These are phyloP conservation scores for Thecaphora frezii DNA, from an alignment of 1,284 basidiomycete species.

Conservation along the genomic window DNA sequence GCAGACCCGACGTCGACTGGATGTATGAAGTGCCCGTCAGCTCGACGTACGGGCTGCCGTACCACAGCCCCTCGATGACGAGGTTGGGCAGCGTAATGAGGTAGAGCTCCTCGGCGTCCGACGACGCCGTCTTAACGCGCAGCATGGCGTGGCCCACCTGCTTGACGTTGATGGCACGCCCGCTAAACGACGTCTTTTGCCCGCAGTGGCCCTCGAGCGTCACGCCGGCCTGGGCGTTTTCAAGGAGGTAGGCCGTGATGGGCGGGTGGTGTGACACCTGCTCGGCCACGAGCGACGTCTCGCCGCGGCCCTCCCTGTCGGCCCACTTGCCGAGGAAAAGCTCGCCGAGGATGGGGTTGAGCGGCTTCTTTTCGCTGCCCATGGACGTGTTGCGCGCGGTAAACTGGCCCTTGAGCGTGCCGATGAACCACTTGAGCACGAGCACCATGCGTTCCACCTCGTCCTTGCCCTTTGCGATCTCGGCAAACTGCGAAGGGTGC, in stretches of 20 bases:
- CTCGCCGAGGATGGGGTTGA: slow-evolving; percentile 89
- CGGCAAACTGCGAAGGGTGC: slow-evolving; percentile 51
- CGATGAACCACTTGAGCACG: slow-evolving; percentile 57
- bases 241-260: slow-evolving; percentile 67
- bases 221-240: slow-evolving; percentile 79
- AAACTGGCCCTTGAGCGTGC: slow-evolving; percentile 89
- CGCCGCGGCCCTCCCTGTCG: slow-evolving; percentile 74
- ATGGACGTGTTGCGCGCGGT: slow-evolving; percentile 64
- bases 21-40: slow-evolving; percentile 82
- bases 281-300: slow-evolving; percentile 85
- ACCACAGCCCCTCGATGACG: slow-evolving; percentile 61
- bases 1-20: slow-evolving; percentile 74
- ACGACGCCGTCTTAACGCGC: slow-evolving; percentile 68
- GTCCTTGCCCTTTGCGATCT: slow-evolving; percentile 45
- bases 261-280: slow-evolving; percentile 71
- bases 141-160: slow-evolving; percentile 92
- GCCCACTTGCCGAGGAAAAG: slow-evolving; percentile 93
- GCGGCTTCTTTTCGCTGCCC: slow-evolving; percentile 95
- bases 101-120: slow-evolving; percentile 69
- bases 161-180: slow-evolving; percentile 80
- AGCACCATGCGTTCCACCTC: slow-evolving; percentile 57
- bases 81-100: slow-evolving; percentile 77
- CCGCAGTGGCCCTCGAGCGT: slow-evolving; percentile 85
- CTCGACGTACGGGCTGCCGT: slow-evolving; percentile 76
- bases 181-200: slow-evolving; percentile 81